phyloP scores from a whole-genome alignment of 2,329 filamentous ascomycete species.

The Venturia pyrina region DNA sequence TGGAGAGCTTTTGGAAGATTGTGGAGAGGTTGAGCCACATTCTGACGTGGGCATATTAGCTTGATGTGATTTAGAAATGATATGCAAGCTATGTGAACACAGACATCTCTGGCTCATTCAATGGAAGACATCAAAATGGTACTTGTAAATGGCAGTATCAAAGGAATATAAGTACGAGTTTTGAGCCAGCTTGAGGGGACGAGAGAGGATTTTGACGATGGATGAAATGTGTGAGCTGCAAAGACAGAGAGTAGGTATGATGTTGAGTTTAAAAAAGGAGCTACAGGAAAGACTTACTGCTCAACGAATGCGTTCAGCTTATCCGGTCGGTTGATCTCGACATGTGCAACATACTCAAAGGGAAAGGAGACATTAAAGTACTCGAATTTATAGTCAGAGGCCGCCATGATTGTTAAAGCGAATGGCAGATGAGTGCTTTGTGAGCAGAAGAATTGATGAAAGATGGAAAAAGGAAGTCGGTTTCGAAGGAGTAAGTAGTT shows the following conservation, averaged over 20 bases:
- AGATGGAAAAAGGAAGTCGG: no score
- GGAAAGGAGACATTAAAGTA: conserved; percentile 70
- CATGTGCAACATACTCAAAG: conserved; percentile 65
- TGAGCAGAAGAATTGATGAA: neutral
- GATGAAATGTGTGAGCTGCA: neutral
- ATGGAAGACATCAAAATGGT: no score
- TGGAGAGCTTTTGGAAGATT: conserved; percentile 63
- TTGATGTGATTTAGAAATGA: neutral
- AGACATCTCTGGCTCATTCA: no score
- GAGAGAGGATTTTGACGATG: no score
- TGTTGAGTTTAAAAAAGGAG: neutral
- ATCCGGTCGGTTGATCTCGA: conserved; percentile 78
- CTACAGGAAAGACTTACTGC: conserved; percentile 32
- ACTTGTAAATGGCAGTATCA: no score
- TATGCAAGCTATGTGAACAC: neutral
- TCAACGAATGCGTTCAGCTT: conserved; percentile 86
- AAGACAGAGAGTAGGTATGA: neutral
- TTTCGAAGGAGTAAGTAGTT: no score
- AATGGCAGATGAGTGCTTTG: neutral
- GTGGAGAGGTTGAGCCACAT: conserved; percentile 77
- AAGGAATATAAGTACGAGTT: no score
- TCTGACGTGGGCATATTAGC: conserved; percentile 23
- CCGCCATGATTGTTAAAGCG: neutral
- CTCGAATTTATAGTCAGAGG: conserved; percentile 21
- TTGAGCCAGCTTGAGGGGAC: neutral